Base-by-base conservation (phyloP, 768 basidiomycete genomes). In the Sporobolomyces pararoseus region DNA sequence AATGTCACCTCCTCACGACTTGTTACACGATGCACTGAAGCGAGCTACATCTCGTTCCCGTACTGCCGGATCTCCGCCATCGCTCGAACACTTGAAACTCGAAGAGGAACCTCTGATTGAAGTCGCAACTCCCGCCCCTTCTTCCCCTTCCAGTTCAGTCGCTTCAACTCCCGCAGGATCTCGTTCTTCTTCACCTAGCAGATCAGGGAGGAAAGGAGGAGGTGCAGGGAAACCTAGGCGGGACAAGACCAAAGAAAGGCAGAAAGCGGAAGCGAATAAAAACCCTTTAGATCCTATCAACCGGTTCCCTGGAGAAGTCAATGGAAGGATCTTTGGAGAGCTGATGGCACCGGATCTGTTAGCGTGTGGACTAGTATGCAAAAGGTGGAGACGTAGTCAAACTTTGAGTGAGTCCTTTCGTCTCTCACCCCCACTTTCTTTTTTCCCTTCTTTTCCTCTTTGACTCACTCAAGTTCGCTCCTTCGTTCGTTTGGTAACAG, bases 321-420 rank as follows among this genome's bases (percentile, higher is more conserved):
- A 63, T 44, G 69, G 69, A 5, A 44, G 73, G 55, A 71, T 77
- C 25, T 73, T 77, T 44, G 58, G 73, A 17, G 68, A 75, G 35
- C 44, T 77, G 6, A 53, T 50, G 31, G 70, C 71, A 10, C 46
- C 63, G 5, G 68, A 72, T 42, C 46, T 77, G 19, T 55, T 70
- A 4, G 13, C 34, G 12, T 70, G 72, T 49, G 71, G 71, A 14
- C 44, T 66, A 17, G 76, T 77, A n/a, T 71, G 67, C 59, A 76
- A 75, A 57, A 50, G 72, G 35, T 77, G 76, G 76, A 34, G 70
- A 23, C 49, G 71, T 46, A 71, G 68, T 57, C 69, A 70, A n/a
- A 77, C 76, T 23, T 63, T 77, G 19, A 77, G 75, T 76, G 49
- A 25, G 76, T 75, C n/a, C n/a, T n/a, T 46, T 27, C 31, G 29